These are phyloP conservation scores for Alternaria novae-zelandiae DNA, from an alignment of 2,329 filamentous ascomycete species.

Conservation along the genomic window DNA sequence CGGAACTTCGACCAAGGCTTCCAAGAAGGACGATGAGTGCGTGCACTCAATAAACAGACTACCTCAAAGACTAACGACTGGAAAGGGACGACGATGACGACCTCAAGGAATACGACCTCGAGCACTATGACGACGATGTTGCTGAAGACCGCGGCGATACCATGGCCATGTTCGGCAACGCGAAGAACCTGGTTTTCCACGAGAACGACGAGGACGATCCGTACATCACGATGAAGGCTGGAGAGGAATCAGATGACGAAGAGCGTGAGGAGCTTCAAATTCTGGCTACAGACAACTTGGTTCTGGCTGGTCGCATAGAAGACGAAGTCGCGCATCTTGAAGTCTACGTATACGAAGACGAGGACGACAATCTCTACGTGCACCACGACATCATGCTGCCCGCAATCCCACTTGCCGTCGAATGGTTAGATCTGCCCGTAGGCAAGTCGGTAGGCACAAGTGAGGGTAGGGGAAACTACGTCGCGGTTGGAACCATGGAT, in stretches of 20 bases:
- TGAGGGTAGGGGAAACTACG: slow-evolving; percentile 81
- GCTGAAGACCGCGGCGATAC: slow-evolving; percentile 73
- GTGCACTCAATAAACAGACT: background rate
- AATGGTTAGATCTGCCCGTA: slow-evolving; percentile 95
- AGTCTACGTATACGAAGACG: slow-evolving; percentile 96
- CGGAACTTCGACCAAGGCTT: slow-evolving; percentile 20
- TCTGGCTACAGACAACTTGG: slow-evolving; percentile 87
- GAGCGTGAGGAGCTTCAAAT: slow-evolving; percentile 95
- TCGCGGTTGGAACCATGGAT: slow-evolving; percentile 95
- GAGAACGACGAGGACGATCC: slow-evolving; percentile 93
- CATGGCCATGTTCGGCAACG: slow-evolving; percentile 93
- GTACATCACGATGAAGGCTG: slow-evolving; percentile 85
- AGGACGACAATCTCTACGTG: slow-evolving; percentile 94
- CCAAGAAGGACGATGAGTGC: slow-evolving; percentile 34
- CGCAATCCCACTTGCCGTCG: slow-evolving; percentile 90
- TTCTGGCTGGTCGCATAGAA: slow-evolving; percentile 91
- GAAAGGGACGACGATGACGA: slow-evolving; percentile 71
- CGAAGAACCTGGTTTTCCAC: slow-evolving; percentile 93
- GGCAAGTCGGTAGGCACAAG: slow-evolving; percentile 63
- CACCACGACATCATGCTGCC: slow-evolving; percentile 99
- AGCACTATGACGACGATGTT: slow-evolving; percentile 90
- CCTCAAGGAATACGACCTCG: slow-evolving; percentile 93
- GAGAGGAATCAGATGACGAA: slow-evolving; percentile 76
- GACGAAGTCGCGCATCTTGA: slow-evolving; percentile 97
- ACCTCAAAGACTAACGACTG: slow-evolving; percentile 15